Conservation (phyloP, 2,329 filamentous ascomycete species). For the Penicillium sp. region DNA sequence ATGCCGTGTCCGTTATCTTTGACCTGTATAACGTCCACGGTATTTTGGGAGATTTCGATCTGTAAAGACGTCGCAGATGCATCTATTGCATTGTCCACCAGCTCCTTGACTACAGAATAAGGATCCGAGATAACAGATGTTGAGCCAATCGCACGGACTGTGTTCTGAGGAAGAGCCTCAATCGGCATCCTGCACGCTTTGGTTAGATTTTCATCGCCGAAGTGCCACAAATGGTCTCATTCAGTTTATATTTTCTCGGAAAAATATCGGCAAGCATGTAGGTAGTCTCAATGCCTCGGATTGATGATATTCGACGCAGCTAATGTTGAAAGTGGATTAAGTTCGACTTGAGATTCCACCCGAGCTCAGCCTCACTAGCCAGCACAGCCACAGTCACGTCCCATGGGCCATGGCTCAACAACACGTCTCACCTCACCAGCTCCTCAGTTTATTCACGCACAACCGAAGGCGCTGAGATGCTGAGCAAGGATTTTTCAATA, state of each 20-base stretch:
- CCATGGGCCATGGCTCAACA: slow-evolving; percentile 14
- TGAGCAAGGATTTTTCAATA: slow-evolving; percentile 27
- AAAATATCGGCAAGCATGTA: not conserved
- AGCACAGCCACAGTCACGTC: slow-evolving; percentile 2
- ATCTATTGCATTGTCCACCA: slow-evolving; percentile 66
- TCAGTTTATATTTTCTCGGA: not conserved
- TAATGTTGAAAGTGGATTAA: slow-evolving; percentile 1
- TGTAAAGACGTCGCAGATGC: slow-evolving; percentile 56
- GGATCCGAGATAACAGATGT: slow-evolving; percentile 56
- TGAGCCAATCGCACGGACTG: slow-evolving; percentile 53
- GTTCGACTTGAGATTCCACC: slow-evolving; percentile 1
- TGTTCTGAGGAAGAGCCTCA: slow-evolving; percentile 40
- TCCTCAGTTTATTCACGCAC: not conserved
- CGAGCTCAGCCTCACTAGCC: slow-evolving; percentile 14
- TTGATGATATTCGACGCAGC: not conserved
- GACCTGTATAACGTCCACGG: slow-evolving; percentile 60
- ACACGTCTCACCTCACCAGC: slow-evolving; percentile 6
- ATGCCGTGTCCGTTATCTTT: slow-evolving; percentile 64
- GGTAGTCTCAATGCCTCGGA: not conserved
- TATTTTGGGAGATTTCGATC: slow-evolving; percentile 57
- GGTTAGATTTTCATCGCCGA: slow-evolving; percentile 10
- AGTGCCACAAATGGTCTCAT: not conserved
- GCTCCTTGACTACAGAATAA: slow-evolving; percentile 59
- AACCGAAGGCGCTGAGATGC: slow-evolving; percentile 18
- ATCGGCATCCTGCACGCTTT: slow-evolving; percentile 43